Percentiles rank a stretch among this genome's conserved stretches.
Evolutionary conservation across 176 grass and related monocot species (phyloP).

Genomic region (maize (Zea mays)): Zm-B73-REFERENCE-NAM-5.0 NC_050102.1:104476001-104476500

Average conservation of each 20-base stretch:
- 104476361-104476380: background rate
- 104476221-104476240: no score
- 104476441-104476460: background rate
- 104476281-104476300: background rate
- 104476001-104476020: background rate
- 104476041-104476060: background rate
- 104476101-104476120: background rate
- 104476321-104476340: constrained; percentile 17
- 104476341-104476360: background rate
- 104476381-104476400: background rate
- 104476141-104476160: no score
- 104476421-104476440: constrained; percentile 20
- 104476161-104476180: no score
- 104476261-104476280: background rate
- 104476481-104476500: background rate
- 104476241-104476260: no score
- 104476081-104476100: background rate
- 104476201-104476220: no score
- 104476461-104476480: background rate
- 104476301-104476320: background rate
- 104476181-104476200: no score
- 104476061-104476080: background rate
- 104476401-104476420: background rate
- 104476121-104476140: background rate
- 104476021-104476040: background rate